phyloP scores from a whole-genome alignment of 2,329 filamentous ascomycete species.

The Fusarium brachygibbosum region DNA sequence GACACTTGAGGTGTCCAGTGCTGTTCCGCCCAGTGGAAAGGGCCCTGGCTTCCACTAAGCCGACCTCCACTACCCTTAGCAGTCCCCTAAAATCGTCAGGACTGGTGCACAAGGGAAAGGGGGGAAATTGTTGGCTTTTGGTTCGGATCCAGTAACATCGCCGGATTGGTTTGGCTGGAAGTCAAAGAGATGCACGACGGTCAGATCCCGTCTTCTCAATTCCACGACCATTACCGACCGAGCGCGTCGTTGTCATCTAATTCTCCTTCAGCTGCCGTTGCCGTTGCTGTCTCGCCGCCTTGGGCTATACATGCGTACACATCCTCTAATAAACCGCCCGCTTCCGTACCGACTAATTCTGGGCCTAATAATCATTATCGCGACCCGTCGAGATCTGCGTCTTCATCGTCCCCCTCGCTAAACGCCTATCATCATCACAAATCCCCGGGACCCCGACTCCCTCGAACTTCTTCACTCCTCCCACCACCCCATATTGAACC shows the following conservation, averaged over 20 bases:
- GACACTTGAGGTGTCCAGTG: conserved; percentile 25
- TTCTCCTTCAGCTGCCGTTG: conserved; percentile 18
- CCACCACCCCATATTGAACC: conserved; percentile 55
- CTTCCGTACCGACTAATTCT: conserved; percentile 40
- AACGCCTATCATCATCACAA: conserved; percentile 48
- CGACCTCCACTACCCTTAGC: conserved; percentile 26
- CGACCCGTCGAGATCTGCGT: conserved; percentile 37
- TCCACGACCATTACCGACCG: conserved; percentile 31
- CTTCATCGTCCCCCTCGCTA: conserved; percentile 38
- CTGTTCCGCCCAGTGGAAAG: conserved; percentile 26
- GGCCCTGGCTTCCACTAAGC: conserved; percentile 39
- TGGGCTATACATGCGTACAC: conserved; percentile 39
- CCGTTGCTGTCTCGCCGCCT: conserved; percentile 44
- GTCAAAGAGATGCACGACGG: conserved; percentile 48
- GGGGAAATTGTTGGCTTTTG: conserved; percentile 47
- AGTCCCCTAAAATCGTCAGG: conserved; percentile 39
- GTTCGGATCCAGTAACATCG: conserved; percentile 42
- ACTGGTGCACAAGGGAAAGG: conserved; percentile 43
- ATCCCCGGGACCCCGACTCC: conserved; percentile 53
- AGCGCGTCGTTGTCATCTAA: conserved; percentile 39
- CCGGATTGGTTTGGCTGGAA: conserved; percentile 34
- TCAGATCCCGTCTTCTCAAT: conserved; percentile 39
- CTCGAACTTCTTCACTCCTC: conserved; percentile 61
- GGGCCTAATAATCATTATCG: conserved; percentile 37
- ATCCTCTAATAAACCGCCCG: conserved; percentile 15